Evolutionary conservation across 1,284 basidiomycete species (phyloP).

Genomic region (Neolentinus lepideus): DNA sequence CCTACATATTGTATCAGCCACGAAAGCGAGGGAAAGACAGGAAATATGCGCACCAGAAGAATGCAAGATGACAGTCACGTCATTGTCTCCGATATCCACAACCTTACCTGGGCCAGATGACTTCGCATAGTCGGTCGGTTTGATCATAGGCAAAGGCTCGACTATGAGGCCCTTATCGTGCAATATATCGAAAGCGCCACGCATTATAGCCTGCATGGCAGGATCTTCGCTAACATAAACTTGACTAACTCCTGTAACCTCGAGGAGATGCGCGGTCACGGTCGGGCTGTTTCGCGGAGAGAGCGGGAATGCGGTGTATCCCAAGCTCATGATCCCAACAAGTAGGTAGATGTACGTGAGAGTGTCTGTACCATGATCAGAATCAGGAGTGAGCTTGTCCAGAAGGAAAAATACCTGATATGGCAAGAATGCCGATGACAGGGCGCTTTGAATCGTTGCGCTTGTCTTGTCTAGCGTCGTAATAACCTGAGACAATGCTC

Average conservation of each 20-base stretch:
- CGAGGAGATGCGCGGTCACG: neutral
- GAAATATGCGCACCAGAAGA: neutral
- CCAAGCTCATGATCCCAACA: conserved; percentile 12
- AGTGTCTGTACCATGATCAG: conserved; percentile 6
- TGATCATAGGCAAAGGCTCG: neutral
- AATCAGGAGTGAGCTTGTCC: too few relatives aligned
- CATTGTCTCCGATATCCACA: too few relatives aligned
- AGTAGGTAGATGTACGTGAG: conserved; percentile 10
- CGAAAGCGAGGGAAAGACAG: neutral
- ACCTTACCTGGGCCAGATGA: too few relatives aligned
- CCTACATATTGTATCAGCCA: conserved; percentile 10
- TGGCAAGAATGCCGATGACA: too few relatives aligned
- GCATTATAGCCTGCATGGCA: neutral
- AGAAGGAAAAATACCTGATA: too few relatives aligned
- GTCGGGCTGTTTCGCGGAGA: conserved; percentile 8
- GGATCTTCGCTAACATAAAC: neutral
- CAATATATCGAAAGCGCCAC: neutral
- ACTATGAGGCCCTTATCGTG: neutral
- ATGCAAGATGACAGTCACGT: neutral
- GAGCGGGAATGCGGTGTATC: conserved; percentile 13
- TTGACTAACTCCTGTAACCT: neutral
- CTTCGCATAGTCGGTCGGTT: neutral
- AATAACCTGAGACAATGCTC: too few relatives aligned
- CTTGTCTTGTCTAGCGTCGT: too few relatives aligned
- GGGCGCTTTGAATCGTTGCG: too few relatives aligned